phyloP scores from a whole-genome alignment of 208 protist species.

The Trypanosoma lewisi region DNA sequence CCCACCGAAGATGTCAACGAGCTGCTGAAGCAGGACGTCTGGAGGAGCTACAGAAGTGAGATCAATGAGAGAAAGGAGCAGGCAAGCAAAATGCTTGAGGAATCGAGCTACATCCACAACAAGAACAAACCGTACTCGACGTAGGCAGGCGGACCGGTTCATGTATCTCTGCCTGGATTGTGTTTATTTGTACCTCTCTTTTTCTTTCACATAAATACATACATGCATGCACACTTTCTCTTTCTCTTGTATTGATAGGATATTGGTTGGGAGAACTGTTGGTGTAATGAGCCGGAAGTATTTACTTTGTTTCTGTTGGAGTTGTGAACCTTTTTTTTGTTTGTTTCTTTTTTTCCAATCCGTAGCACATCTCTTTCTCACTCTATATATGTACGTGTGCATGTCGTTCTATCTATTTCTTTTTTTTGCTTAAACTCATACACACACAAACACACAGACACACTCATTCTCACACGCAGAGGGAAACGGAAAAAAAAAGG shows the following conservation, averaged over 20 bases:
- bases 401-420: neutral
- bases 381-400: neutral
- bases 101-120: constrained; percentile 65
- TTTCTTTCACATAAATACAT: no score
- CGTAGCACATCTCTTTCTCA: neutral
- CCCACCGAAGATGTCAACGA: constrained; percentile 80
- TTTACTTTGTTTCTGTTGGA: constrained; percentile 14
- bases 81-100: constrained; percentile 67
- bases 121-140: constrained; percentile 50
- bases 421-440: constrained; percentile 2
- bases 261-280: neutral
- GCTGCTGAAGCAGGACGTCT: constrained; percentile 65
- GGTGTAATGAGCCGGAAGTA: neutral
- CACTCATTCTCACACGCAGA: neutral
- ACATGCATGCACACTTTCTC: no score
- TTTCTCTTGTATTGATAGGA: no score
- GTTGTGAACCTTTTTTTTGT: constrained; percentile 23
- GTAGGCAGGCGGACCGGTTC: no score
- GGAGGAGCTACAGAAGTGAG: constrained; percentile 61
- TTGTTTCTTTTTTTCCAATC: neutral
- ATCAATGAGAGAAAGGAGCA: constrained; percentile 67
- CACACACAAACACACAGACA: neutral
- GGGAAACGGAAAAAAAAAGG: constrained; percentile 1
- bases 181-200: no score
- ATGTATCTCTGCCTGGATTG: no score